Evolutionary conservation across 768 basidiomycete genomes (phyloP).

Genomic region (Tricholoma sp.): DNA sequence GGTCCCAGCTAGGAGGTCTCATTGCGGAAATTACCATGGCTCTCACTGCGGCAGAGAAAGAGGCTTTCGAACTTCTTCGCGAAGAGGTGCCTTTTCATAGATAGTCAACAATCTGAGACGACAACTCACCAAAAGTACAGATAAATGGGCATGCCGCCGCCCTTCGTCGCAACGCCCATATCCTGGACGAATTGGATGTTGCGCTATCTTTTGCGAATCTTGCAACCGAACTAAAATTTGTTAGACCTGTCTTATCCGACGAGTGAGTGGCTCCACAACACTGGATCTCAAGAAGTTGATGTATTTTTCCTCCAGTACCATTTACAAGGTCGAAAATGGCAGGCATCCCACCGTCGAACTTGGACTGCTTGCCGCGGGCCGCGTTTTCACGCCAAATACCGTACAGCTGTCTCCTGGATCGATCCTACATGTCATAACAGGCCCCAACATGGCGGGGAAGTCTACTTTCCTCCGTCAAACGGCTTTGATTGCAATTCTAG

Average conservation of each 20-base stretch:
- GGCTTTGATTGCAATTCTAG: slow-evolving; percentile 84
- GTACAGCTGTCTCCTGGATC: slow-evolving; percentile 55
- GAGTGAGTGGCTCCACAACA: slow-evolving; percentile 37
- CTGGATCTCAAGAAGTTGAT: background rate
- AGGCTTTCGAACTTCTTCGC: slow-evolving; percentile 67
- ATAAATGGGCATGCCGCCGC: slow-evolving; percentile 51
- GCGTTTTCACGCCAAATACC: slow-evolving; percentile 84
- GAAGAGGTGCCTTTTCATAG: slow-evolving; percentile 43
- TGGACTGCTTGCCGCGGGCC: slow-evolving; percentile 67
- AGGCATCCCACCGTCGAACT: slow-evolving; percentile 93
- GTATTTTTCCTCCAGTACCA: slow-evolving; percentile 29
- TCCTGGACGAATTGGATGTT: slow-evolving; percentile 88
- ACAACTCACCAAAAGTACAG: slow-evolving; percentile 29
- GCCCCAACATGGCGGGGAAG: slow-evolving; percentile 96
- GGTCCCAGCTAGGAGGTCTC: slow-evolving; percentile 69
- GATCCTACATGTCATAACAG: slow-evolving; percentile 80
- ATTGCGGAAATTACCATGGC: slow-evolving; percentile 54
- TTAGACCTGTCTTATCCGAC: slow-evolving; percentile 62
- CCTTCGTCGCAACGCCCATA: slow-evolving; percentile 69
- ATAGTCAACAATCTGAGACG: background rate
- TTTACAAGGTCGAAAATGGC: slow-evolving; percentile 70
- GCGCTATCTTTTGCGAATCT: slow-evolving; percentile 75
- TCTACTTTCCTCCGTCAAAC: slow-evolving; percentile 90
- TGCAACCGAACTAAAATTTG: slow-evolving; percentile 73
- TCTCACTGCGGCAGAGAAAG: slow-evolving; percentile 58